Evolutionary conservation across 179 eudicot genomes (phyloP), one percentile per base, ranked within the genome.

Genomic region (Patellifolia procumbens): DNA sequence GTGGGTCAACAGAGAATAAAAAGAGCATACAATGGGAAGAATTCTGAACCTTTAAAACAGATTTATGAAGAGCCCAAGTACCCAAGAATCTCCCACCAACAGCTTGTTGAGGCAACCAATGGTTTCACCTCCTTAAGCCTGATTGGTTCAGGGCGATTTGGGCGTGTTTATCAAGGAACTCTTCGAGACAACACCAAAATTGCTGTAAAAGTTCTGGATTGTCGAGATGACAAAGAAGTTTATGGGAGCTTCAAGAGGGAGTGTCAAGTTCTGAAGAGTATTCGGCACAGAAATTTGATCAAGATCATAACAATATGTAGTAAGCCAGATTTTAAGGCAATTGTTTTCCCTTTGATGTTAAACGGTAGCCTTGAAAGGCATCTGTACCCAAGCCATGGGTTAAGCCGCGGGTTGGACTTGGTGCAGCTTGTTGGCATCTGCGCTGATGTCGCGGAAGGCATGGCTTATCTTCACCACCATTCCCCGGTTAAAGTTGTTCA

Each of bases 281-380:
- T 79, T 20, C 73, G 91, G 63, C 97, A 92, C 68, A 85, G 96
- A 58, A 91, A 91, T 82, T 76, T 92, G 76, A 86, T 89, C 35
- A 86, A 83, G 78, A 91, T 92, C 78, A 83, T 92, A 67, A 90
- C 95, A 12, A 84, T 81, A 15, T 92, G 96, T 39, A 86, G 91
- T 74, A 86, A 78, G 67, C 90, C 92, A 3, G 93, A 88, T 68
- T 92, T 92, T 42, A 92, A 89, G 88, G 97, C 97, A n/a, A 85
- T 92, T 24, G 93, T 92, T 73, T 74, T 91, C 49, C 97, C 96
- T 7, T 46, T 89, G 35, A 91, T 92, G 96, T 81, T 85, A 1
- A 92, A 91, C 35, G 97, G 97, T 20, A 91, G 97, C 89, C 86
- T 91, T 12, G 97, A 91, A 37, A 79, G 75, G 60, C 88, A 87